Conservation (phyloP, 163 green algal species). For the Volvox carteri region DNA sequence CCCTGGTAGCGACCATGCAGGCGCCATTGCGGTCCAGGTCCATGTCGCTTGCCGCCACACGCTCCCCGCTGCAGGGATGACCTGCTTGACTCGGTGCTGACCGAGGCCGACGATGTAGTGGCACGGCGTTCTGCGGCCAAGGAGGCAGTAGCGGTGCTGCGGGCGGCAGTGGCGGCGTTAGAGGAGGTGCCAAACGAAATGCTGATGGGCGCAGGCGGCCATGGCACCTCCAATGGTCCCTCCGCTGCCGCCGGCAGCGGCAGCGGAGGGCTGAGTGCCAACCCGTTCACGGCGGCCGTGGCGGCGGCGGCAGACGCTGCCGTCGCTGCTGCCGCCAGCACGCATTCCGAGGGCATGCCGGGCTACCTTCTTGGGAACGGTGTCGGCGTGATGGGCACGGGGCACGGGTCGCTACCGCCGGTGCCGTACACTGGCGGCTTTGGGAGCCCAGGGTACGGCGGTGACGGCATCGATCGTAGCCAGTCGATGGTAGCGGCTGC, state of each 20-base stretch:
- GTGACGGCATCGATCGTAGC: not conserved
- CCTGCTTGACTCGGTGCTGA: slow-evolving; percentile 86
- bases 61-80: slow-evolving; percentile 84
- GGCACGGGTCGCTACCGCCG: slow-evolving; percentile 24
- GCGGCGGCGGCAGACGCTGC: slow-evolving; percentile 4
- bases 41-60: too few relatives aligned
- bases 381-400: not conserved
- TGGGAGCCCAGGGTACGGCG: not conserved
- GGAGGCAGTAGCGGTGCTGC: slow-evolving; percentile 78
- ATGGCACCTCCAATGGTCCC: not conserved
- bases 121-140: slow-evolving; percentile 70
- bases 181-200: slow-evolving; percentile 69
- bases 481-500: slow-evolving; percentile 24
- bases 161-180: slow-evolving; percentile 59
- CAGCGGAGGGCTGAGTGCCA: not conserved
- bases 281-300: slow-evolving; percentile 15
- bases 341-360: not conserved
- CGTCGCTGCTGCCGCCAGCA: not conserved
- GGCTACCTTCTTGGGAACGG: not conserved
- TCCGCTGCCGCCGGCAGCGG: not conserved
- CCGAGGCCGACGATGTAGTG: slow-evolving; percentile 87
- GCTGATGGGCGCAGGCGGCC: not conserved
- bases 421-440: slow-evolving; percentile 15
- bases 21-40: too few relatives aligned
- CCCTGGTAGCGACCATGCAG: too few relatives aligned